Percentiles rank a stretch among this genome's conserved stretches.
These are phyloP conservation scores for Xylaria nigripes DNA, from an alignment of 495 filamentous ascomycete genomes.

Conservation along the genomic window DNA sequence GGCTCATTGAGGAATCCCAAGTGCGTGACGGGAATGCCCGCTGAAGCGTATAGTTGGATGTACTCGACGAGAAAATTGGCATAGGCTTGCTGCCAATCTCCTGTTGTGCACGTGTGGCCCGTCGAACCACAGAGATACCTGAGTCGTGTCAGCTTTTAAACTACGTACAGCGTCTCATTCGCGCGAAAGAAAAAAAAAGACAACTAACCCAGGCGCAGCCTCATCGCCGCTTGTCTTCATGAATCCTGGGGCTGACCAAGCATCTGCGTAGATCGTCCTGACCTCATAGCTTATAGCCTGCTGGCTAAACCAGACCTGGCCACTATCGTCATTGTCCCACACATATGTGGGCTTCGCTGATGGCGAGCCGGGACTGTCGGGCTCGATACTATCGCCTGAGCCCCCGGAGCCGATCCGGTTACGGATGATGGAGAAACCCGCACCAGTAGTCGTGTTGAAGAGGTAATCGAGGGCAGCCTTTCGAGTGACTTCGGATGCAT, in stretches of 20 bases:
- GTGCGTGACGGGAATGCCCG: conserved; percentile 40
- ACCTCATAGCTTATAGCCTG: conserved; percentile 38
- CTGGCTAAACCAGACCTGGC: conserved; percentile 45
- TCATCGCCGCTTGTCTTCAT: conserved; percentile 44
- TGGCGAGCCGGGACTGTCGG: conserved; percentile 34
- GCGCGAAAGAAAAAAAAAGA: no score
- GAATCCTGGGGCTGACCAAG: conserved; percentile 49
- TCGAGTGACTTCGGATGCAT: conserved; percentile 25
- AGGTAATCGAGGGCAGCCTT: conserved; percentile 37
- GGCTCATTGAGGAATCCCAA: conserved; percentile 54
- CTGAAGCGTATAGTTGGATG: conserved; percentile 37
- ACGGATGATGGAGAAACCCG: conserved; percentile 45
- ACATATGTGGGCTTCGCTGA: conserved; percentile 27
- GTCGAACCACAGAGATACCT: conserved; percentile 45
- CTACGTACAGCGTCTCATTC: neutral
- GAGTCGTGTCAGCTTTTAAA: neutral
- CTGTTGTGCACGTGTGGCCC: conserved; percentile 35
- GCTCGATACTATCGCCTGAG: conserved; percentile 38
- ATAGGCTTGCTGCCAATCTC: conserved; percentile 50
- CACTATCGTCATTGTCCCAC: conserved; percentile 40
- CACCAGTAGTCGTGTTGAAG: conserved; percentile 39
- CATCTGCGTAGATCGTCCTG: conserved; percentile 43
- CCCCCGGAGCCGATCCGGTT: conserved; percentile 46
- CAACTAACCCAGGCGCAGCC: neutral
- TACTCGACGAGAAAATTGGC: conserved; percentile 49